Evolutionary conservation across 352 stramenopile genomes (phyloP).

Genomic region (Globisporangium perplexum): DNA sequence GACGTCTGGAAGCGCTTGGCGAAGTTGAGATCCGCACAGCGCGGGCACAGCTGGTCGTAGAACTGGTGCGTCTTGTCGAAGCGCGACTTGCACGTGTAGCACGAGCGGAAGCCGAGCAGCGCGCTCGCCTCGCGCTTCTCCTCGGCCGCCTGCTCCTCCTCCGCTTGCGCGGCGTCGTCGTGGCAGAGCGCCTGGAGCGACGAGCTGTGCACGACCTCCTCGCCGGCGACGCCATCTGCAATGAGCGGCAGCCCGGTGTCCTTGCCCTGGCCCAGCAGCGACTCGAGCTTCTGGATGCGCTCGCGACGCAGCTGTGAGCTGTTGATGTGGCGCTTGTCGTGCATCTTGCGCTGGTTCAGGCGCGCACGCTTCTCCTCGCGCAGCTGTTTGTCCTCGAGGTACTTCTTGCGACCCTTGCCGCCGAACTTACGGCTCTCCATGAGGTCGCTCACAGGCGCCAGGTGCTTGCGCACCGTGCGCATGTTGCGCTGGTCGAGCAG

Average conservation of each 20-base stretch:
- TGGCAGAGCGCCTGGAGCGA: slow-evolving; percentile 57
- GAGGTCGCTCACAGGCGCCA: slow-evolving; percentile 70
- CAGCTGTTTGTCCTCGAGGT: slow-evolving; percentile 84
- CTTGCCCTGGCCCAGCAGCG: slow-evolving; percentile 83
- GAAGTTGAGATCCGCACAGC: slow-evolving; percentile 93
- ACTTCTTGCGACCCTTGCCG: slow-evolving; percentile 80
- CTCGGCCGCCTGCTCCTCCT: slow-evolving; percentile 39
- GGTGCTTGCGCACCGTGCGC: slow-evolving; percentile 70
- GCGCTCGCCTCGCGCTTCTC: slow-evolving; percentile 55
- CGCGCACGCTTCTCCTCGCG: slow-evolving; percentile 81
- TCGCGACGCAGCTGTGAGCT: slow-evolving; percentile 86
- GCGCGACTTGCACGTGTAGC: slow-evolving; percentile 94
- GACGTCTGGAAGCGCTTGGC: slow-evolving; percentile 91
- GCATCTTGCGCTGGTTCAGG: slow-evolving; percentile 83
- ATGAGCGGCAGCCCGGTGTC: slow-evolving; percentile 80
- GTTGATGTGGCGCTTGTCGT: slow-evolving; percentile 93
- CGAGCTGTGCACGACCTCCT: slow-evolving; percentile 53
- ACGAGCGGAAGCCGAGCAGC: slow-evolving; percentile 87
- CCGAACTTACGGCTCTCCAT: slow-evolving; percentile 85
- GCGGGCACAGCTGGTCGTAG: slow-evolving; percentile 94
- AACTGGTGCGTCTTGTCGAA: slow-evolving; percentile 96
- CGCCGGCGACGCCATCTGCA: slow-evolving; percentile 86
- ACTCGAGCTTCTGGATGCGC: slow-evolving; percentile 89
- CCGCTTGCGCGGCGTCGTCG: slow-evolving; percentile 40
- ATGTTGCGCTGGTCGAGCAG: slow-evolving; percentile 73